Evolutionary conservation across 768 basidiomycete genomes (phyloP).

Genomic region (Kwoniella newhampshirensis): DNA sequence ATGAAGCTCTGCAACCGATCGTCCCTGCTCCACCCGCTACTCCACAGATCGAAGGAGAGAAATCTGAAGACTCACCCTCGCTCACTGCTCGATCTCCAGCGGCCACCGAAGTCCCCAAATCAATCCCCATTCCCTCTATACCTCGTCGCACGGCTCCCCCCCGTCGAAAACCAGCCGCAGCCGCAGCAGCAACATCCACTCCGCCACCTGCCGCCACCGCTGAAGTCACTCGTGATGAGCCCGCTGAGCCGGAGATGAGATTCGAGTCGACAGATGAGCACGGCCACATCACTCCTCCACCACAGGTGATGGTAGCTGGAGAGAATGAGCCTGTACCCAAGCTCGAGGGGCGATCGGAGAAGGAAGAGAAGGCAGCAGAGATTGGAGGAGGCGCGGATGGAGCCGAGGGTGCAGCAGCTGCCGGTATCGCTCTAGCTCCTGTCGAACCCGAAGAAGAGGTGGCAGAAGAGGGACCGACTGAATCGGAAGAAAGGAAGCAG

Average conservation of each 20-base stretch:
- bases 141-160: conserved; percentile 76
- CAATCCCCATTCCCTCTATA: conserved; percentile 72
- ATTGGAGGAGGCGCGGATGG: conserved; percentile 37
- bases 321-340: conserved; percentile 46
- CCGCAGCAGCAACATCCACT: conserved; percentile 4
- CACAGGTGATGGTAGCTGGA: conserved; percentile 41
- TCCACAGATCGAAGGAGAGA: conserved; percentile 1
- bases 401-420: conserved; percentile 46
- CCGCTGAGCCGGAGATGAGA: conserved; percentile 22
- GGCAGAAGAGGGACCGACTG: neutral
- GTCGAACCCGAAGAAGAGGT: conserved; percentile 15
- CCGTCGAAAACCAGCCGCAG: conserved; percentile 50
- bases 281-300: conserved; percentile 48
- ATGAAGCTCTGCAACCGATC: neutral
- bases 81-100: conserved; percentile 11
- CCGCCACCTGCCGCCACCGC: neutral
- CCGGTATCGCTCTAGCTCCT: conserved; percentile 51
- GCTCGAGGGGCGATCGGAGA: conserved; percentile 34
- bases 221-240: conserved; percentile 3
- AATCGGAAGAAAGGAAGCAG: neutral
- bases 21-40: conserved; percentile 2
- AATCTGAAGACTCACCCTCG: conserved; percentile 5
- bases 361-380: conserved; percentile 36
- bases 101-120: conserved; percentile 29
- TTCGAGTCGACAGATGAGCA: conserved; percentile 59